These are phyloP conservation scores for Dactylellina drechsleri DNA, from an alignment of 2,329 filamentous ascomycete species.

Conservation along the genomic window DNA sequence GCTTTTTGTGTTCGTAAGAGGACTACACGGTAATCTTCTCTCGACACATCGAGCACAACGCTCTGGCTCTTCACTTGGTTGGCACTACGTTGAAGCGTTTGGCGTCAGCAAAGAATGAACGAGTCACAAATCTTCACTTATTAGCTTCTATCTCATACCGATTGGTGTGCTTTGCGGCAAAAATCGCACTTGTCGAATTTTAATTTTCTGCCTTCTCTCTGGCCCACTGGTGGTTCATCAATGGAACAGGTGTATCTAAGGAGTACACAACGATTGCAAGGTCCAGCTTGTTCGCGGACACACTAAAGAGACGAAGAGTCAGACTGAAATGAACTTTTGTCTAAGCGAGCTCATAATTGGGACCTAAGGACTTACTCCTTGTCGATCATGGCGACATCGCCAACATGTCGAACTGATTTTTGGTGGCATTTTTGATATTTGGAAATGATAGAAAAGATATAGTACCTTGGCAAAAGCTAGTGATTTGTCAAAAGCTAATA, in stretches of 20 bases:
- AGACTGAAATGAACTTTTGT: background rate
- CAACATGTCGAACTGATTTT: slow-evolving; percentile 48
- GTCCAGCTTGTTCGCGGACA: slow-evolving; percentile 34
- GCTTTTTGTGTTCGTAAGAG: slow-evolving; percentile 30
- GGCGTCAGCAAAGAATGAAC: background rate
- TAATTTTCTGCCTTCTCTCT: slow-evolving; percentile 30
- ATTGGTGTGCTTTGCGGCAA: slow-evolving; percentile 36
- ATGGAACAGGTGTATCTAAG: slow-evolving; percentile 35
- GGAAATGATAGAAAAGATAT: background rate
- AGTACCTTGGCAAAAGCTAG: background rate
- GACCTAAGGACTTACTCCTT: slow-evolving; percentile 27
- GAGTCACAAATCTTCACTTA: background rate
- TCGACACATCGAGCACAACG: slow-evolving; percentile 34
- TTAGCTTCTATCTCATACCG: slow-evolving; percentile 6
- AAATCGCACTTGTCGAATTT: slow-evolving; percentile 34
- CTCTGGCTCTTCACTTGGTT: slow-evolving; percentile 8
- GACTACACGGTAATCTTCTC: slow-evolving; percentile 18
- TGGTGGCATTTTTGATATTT: slow-evolving; percentile 36
- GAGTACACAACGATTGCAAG: slow-evolving; percentile 26
- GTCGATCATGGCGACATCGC: slow-evolving; percentile 48
- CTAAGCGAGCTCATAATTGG: background rate
- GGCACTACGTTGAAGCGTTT: slow-evolving; percentile 15
- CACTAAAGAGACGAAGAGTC: slow-evolving; percentile 17
- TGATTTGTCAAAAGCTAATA: background rate
- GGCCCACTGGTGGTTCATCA: background rate